Evolutionary conservation across 106 monocot genomes (phyloP).

Genomic region (Hemerocallis citrina): DNA sequence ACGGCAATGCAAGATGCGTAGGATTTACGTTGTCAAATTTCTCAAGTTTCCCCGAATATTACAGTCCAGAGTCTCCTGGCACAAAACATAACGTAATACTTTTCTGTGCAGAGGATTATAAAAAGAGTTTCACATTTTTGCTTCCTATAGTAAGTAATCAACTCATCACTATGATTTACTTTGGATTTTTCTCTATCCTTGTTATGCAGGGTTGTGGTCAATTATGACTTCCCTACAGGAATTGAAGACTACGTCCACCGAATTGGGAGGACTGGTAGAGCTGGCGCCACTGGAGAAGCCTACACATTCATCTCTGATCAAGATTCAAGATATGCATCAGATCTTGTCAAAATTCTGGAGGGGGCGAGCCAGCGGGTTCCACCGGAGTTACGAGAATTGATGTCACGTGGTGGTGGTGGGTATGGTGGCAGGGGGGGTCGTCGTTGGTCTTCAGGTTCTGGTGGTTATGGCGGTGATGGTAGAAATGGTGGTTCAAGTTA

Average conservation of each 20-base stretch:
- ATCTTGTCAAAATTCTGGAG: constrained; percentile 76
- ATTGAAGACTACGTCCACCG: constrained; percentile 92
- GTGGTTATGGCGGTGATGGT: background rate
- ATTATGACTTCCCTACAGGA: constrained; percentile 90
- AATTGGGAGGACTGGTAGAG: constrained; percentile 84
- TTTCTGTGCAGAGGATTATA: too few species aligned
- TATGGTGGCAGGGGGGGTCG: background rate
- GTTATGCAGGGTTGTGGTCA: constrained; percentile 68
- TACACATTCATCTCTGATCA: constrained; percentile 81
- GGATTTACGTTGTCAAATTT: too few species aligned
- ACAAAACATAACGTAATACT: too few species aligned
- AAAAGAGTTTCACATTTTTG: too few species aligned
- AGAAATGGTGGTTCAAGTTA: too few species aligned
- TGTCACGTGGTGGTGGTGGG: constrained; percentile 42
- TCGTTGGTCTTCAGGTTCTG: constrained; percentile 12
- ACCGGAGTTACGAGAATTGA: constrained; percentile 51
- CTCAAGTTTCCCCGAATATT: too few species aligned
- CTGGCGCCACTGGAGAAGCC: constrained; percentile 75
- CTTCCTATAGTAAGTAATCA: too few species aligned
- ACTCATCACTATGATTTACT: too few species aligned
- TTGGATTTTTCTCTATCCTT: too few species aligned
- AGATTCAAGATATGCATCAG: constrained; percentile 63
- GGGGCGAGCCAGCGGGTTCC: constrained; percentile 73
- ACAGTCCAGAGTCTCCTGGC: too few species aligned
- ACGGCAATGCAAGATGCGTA: too few species aligned